Conservation (phyloP, 139 green algal species). For the Ettlia oleoabundans region DNA sequence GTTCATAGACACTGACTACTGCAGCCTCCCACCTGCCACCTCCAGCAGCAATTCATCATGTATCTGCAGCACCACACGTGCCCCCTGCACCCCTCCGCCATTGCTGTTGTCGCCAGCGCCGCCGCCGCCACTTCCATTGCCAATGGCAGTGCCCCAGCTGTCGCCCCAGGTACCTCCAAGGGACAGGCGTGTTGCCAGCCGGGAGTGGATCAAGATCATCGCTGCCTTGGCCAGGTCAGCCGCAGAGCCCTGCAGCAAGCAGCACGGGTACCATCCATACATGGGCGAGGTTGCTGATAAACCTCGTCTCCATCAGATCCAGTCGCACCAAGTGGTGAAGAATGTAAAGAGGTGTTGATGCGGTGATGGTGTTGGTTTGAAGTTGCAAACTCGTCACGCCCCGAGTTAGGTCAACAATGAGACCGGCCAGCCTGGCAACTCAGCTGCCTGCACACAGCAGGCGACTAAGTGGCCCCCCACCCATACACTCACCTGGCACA, state of each 20-base stretch:
- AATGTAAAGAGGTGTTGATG: too few species aligned
- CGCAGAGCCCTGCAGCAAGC: conserved; percentile 69
- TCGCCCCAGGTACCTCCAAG: not conserved
- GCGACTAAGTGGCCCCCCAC: too few species aligned
- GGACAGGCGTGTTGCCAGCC: not conserved
- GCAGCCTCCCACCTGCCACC: conserved; percentile 50
- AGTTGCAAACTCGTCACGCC: too few species aligned
- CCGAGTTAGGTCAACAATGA: too few species aligned
- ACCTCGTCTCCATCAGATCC: too few species aligned
- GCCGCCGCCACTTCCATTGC: not conserved
- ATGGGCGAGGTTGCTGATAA: too few species aligned
- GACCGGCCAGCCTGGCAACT: too few species aligned
- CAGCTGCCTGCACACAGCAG: too few species aligned
- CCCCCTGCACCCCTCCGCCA: not conserved
- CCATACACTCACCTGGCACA: conserved; percentile 64
- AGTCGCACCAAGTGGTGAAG: too few species aligned
- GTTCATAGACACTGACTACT: not conserved
- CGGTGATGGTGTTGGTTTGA: too few species aligned
- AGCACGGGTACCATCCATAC: not conserved
- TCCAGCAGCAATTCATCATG: conserved; percentile 93
- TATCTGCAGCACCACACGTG: conserved; percentile 61
- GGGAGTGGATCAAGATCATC: conserved; percentile 55
- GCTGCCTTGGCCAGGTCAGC: conserved; percentile 83
- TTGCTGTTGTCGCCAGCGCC: not conserved
- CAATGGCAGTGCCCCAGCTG: not conserved